Conservation (phyloP, 1,139 yeast species). For the Eremothecium cymbalariae region DNA sequence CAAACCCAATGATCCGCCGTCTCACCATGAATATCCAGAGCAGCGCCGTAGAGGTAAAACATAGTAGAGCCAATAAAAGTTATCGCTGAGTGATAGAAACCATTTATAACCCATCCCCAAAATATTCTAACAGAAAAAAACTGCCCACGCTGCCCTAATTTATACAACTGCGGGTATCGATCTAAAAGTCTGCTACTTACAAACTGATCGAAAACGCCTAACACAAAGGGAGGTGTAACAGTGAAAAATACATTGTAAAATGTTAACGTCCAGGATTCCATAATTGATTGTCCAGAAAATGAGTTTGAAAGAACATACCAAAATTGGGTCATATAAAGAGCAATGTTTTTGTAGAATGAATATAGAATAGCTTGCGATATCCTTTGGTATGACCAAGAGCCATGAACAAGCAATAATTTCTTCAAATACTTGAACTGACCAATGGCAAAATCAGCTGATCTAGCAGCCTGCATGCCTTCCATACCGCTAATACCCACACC, state of each 20-base stretch:
- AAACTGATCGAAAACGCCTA: slow-evolving; percentile 96
- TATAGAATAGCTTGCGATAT: slow-evolving; percentile 85
- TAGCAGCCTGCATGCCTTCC: slow-evolving; percentile 99
- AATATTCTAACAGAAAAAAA: slow-evolving; percentile 87
- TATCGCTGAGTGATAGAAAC: slow-evolving; percentile 86
- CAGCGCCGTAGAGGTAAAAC: slow-evolving; percentile 63
- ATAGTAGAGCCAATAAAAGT: slow-evolving; percentile 67
- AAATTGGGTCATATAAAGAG: slow-evolving; percentile 94
- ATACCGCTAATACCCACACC: slow-evolving; percentile 98
- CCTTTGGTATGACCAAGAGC: slow-evolving; percentile 96
- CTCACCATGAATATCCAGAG: slow-evolving; percentile 52
- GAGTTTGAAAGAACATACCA: slow-evolving; percentile 94
- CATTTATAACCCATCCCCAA: slow-evolving; percentile 97
- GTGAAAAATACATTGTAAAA: slow-evolving; percentile 94
- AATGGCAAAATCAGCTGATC: slow-evolving; percentile 94
- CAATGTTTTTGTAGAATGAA: slow-evolving; percentile 91
- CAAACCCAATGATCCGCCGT: slow-evolving; percentile 90
- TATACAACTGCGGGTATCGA: slow-evolving; percentile 87
- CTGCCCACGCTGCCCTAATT: slow-evolving; percentile 77
- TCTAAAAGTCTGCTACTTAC: slow-evolving; percentile 83
- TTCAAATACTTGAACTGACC: slow-evolving; percentile 88
- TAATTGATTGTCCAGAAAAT: slow-evolving; percentile 90
- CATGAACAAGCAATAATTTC: slow-evolving; percentile 83
- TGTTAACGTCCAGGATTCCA: slow-evolving; percentile 97
- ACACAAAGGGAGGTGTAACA: slow-evolving; percentile 88